phyloP scores from a whole-genome alignment of 345 rosid species.

The Nasturtium officinale region DNA sequence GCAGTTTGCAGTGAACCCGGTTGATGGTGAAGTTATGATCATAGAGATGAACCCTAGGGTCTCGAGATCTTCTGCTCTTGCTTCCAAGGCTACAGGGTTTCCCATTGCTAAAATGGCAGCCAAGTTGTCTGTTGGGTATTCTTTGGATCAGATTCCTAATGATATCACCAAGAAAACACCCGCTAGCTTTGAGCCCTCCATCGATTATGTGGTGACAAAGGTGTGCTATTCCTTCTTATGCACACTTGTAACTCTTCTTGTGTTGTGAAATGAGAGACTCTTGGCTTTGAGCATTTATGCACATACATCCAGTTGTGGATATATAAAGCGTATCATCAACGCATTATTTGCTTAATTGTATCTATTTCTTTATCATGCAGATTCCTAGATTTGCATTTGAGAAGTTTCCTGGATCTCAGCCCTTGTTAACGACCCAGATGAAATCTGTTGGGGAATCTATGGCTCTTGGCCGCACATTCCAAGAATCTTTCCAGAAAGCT shows the following conservation, averaged over 20 bases:
- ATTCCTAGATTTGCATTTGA: conserved; percentile 97
- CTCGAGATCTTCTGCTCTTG: conserved; percentile 94
- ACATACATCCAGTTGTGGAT: not conserved
- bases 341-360: not conserved
- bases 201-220: conserved; percentile 97
- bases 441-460: conserved; percentile 96
- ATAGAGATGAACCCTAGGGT: conserved; percentile 99
- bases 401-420: conserved; percentile 96
- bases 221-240: conserved; percentile 45
- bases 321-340: not conserved
- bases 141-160: conserved; percentile 96
- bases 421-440: conserved; percentile 91
- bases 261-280: not conserved
- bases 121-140: conserved; percentile 87
- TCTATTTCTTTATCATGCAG: conserved; percentile 49
- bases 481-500: conserved; percentile 97
- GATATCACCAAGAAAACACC: conserved; percentile 99
- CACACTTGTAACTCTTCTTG: not conserved
- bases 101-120: conserved; percentile 99
- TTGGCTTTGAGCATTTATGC: not conserved
- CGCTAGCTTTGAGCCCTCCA: conserved; percentile 97
- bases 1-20: conserved; percentile 94
- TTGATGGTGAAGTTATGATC: conserved; percentile 96
- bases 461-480: conserved; percentile 94
- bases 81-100: conserved; percentile 97